phyloP scores from a whole-genome alignment of 1,139 yeast species.

The Pichia sorboxylosa region DNA sequence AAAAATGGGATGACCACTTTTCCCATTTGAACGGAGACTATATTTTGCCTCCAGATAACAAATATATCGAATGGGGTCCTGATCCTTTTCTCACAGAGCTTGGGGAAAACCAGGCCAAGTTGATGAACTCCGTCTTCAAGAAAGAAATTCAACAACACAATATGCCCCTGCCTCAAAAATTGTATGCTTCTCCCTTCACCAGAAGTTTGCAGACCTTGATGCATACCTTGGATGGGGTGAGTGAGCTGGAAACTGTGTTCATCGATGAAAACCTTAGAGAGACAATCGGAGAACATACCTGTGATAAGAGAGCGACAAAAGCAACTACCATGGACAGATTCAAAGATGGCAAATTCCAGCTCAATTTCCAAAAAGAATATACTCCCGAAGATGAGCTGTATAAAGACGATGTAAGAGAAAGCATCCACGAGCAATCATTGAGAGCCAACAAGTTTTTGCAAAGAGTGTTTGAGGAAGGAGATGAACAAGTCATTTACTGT shows the following conservation, averaged over 20 bases:
- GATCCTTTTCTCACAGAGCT: constrained; percentile 52
- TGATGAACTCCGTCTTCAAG: constrained; percentile 23
- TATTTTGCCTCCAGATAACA: constrained; percentile 27
- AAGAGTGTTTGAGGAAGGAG: constrained; percentile 31
- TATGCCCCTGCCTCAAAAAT: constrained; percentile 42
- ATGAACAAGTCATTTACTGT: constrained; percentile 32
- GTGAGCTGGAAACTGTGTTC: constrained; percentile 17
- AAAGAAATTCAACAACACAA: constrained; percentile 25
- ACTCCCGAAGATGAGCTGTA: constrained; percentile 37
- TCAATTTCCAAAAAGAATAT: constrained; percentile 39
- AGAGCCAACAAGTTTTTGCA: constrained; percentile 42
- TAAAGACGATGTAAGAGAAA: constrained; percentile 33
- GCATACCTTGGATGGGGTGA: constrained; percentile 45
- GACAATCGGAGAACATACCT: constrained; percentile 54
- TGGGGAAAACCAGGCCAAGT: constrained; percentile 33
- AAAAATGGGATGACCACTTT: constrained; percentile 53
- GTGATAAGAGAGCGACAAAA: constrained; percentile 47
- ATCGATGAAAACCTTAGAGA: constrained; percentile 46
- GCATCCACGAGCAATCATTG: constrained; percentile 36
- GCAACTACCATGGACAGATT: constrained; percentile 30
- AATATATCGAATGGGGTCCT: constrained; percentile 47
- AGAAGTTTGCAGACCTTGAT: constrained; percentile 48
- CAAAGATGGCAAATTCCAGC: constrained; percentile 26
- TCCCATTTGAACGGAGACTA: constrained; percentile 38
- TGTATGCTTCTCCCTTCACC: constrained; percentile 55